Percentiles rank a stretch among this genome's conserved stretches.
phyloP scores from a whole-genome alignment of 2,329 filamentous ascomycete genomes.

The Neofusicoccum cordaticola region DNA sequence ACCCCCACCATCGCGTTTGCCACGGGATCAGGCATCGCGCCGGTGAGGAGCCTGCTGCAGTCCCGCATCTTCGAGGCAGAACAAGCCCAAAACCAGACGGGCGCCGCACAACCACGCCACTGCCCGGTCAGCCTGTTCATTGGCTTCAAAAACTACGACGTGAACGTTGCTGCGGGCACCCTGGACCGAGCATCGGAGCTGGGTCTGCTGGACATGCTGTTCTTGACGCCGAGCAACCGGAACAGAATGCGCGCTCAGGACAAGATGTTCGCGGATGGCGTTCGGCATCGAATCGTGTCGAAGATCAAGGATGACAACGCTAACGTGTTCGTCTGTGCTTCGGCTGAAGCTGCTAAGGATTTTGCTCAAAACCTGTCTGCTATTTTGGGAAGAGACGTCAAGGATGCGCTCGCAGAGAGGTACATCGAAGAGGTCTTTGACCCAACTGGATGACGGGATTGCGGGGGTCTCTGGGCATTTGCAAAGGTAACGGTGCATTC shows the following conservation, averaged over 20 bases:
- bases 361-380: not conserved
- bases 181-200: conserved; percentile 9
- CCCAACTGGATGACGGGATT: not conserved
- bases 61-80: conserved; percentile 17
- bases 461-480: too few species aligned
- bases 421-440: conserved; percentile 11
- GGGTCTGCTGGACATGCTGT: conserved; percentile 20
- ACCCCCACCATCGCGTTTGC: conserved; percentile 21
- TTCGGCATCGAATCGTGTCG: not conserved
- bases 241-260: conserved; percentile 20
- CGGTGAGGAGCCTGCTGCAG: conserved; percentile 22
- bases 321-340: conserved; percentile 15
- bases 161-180: conserved; percentile 14
- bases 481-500: too few species aligned
- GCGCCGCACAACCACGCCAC: not conserved
- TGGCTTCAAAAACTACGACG: conserved; percentile 19
- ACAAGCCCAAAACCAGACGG: conserved; percentile 1
- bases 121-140: conserved; percentile 20
- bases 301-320: conserved; percentile 11
- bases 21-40: conserved; percentile 25
- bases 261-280: conserved; percentile 16
- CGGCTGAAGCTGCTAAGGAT: conserved; percentile 2
- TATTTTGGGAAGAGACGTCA: conserved; percentile 2
- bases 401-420: conserved; percentile 3
- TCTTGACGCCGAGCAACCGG: conserved; percentile 21